A percentile compares a stretch with the other conserved stretches of the same genome.
These are phyloP conservation scores for Aspergillus spinulosporus DNA, from an alignment of 2,329 filamentous ascomycete genomes.

Conservation along the genomic window DNA sequence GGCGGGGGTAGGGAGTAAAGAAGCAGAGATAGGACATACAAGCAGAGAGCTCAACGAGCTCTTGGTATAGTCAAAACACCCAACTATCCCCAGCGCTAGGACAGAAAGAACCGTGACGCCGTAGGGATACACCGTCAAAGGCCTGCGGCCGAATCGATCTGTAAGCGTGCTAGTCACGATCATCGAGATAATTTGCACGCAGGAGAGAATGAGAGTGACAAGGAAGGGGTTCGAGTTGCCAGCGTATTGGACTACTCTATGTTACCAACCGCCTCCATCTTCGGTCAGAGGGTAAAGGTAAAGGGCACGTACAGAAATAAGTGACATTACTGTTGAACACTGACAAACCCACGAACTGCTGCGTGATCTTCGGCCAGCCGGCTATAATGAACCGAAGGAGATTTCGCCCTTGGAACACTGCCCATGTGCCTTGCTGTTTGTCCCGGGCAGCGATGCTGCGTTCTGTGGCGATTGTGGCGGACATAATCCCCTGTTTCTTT, in stretches of 20 bases:
- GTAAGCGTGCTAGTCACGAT: conserved; percentile 39
- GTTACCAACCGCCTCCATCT: not conserved
- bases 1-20: not conserved
- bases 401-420: conserved; percentile 43
- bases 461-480: conserved; percentile 35
- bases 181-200: conserved; percentile 47
- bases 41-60: conserved; percentile 38
- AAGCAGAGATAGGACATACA: conserved; percentile 21
- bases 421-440: conserved; percentile 30
- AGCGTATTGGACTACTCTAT: conserved; percentile 40
- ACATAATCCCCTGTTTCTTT: conserved; percentile 34
- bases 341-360: conserved; percentile 43
- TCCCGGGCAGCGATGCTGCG: conserved; percentile 32
- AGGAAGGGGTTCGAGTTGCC: conserved; percentile 45
- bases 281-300: not conserved
- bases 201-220: conserved; percentile 45
- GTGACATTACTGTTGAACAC: conserved; percentile 44
- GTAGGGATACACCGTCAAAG: conserved; percentile 44
- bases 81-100: conserved; percentile 42
- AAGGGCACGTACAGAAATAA: conserved; percentile 33
- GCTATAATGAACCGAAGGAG: conserved; percentile 40
- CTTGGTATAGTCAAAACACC: conserved; percentile 42
- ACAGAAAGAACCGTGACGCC: conserved; percentile 40
- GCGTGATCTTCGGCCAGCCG: conserved; percentile 42
- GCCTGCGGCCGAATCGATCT: conserved; percentile 40